Conservation (phyloP, 2,329 filamentous ascomycete genomes). For the Fusarium neocosmosporiellum region DNA sequence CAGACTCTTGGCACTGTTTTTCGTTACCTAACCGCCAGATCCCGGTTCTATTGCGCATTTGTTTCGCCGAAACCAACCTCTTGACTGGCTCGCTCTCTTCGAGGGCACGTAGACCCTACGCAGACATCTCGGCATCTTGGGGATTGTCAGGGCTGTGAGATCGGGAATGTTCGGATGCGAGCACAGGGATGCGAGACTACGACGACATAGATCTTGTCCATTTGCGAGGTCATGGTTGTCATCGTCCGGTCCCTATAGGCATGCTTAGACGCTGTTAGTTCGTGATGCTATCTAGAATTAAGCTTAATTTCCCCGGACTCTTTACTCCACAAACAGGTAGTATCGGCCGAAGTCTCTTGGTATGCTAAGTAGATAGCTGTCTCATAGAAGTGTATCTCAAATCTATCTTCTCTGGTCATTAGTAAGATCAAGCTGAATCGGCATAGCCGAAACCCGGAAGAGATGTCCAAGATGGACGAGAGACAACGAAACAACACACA, state of each 20-base stretch:
- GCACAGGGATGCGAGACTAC: neutral
- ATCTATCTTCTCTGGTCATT: neutral
- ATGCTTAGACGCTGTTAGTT: neutral
- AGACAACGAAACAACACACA: neutral
- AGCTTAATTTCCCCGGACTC: neutral
- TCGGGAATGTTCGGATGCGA: conserved; percentile 23
- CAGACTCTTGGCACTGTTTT: neutral
- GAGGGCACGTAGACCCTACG: neutral
- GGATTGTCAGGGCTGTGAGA: neutral
- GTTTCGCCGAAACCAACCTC: neutral
- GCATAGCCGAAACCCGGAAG: neutral
- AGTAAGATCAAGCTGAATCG: neutral
- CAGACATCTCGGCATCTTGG: neutral
- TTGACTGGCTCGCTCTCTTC: neutral
- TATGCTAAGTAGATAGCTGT: neutral
- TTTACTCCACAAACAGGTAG: neutral
- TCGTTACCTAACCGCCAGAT: neutral
- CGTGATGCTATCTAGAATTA: neutral
- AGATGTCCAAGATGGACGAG: neutral
- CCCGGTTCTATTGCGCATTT: neutral
- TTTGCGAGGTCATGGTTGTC: neutral
- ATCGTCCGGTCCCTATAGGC: neutral
- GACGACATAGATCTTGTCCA: neutral
- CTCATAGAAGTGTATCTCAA: neutral
- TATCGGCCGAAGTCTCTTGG: neutral